A percentile compares a stretch with the other conserved stretches of the same genome.
Conservation (phyloP, 140 eudicot species). For the Anethum foeniculum region DNA sequence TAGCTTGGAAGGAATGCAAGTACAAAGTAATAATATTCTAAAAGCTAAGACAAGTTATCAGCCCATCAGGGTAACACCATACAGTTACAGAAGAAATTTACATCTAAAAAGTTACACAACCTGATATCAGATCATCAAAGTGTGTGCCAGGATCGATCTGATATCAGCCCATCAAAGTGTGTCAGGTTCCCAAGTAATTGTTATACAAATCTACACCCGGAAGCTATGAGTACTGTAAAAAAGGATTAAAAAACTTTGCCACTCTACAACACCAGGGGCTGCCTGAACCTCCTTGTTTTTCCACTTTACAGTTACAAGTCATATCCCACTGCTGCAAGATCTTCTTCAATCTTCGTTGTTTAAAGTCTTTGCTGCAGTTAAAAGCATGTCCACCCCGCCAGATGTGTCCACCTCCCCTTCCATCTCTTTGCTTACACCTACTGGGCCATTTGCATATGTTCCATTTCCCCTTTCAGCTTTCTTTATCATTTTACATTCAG, state of each 20-base stretch:
- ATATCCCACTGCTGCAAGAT: background rate
- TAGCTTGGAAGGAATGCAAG: background rate
- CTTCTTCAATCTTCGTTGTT: conserved; percentile 31
- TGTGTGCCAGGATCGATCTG: background rate
- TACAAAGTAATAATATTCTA: background rate
- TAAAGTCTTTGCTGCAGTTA: conserved; percentile 67
- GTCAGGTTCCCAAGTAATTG: background rate
- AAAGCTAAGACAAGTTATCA: background rate
- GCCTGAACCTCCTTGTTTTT: background rate
- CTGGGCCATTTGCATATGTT: background rate
- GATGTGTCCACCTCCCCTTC: conserved; percentile 23
- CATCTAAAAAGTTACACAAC: background rate
- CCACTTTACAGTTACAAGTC: background rate
- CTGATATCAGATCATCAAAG: background rate
- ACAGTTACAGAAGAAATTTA: background rate
- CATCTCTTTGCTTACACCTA: conserved; percentile 5
- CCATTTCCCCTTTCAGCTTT: conserved; percentile 16
- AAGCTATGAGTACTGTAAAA: background rate
- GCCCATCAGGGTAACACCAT: background rate
- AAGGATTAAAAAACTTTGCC: background rate
- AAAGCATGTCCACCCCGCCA: conserved; percentile 81
- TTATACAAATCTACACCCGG: conserved; percentile 3
- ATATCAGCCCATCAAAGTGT: background rate
- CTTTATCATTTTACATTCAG: conserved; percentile 28
- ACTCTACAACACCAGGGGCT: background rate